These are phyloP conservation scores for Cyclotella baltica DNA, from an alignment of 108 stramenopile species.

Conservation along the genomic window DNA sequence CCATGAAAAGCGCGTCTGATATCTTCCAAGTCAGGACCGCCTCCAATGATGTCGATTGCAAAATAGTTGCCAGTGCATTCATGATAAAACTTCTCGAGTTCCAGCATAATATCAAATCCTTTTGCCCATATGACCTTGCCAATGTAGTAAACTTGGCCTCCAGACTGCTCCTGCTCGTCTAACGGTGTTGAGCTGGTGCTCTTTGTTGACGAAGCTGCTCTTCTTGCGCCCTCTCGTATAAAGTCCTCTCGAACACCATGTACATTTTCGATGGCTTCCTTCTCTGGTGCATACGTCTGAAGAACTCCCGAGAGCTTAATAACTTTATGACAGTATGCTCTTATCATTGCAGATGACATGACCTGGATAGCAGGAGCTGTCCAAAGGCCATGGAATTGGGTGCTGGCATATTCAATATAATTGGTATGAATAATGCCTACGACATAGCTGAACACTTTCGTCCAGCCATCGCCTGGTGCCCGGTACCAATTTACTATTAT, in stretches of 20 bases:
- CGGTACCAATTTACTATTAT: slow-evolving; percentile 82
- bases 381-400: slow-evolving; percentile 51
- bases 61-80: slow-evolving; percentile 72
- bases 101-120: slow-evolving; percentile 79
- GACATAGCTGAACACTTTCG: slow-evolving; percentile 81
- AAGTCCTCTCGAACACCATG: slow-evolving; percentile 88
- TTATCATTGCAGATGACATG: slow-evolving; percentile 82
- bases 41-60: slow-evolving; percentile 81
- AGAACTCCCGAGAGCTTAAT: slow-evolving; percentile 84
- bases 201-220: slow-evolving; percentile 13
- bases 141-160: slow-evolving; percentile 77
- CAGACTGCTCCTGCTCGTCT: slow-evolving; percentile 40
- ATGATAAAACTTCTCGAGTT: slow-evolving; percentile 76
- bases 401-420: slow-evolving; percentile 54
- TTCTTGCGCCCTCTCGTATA: slow-evolving; percentile 44
- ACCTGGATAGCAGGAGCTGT: slow-evolving; percentile 80
- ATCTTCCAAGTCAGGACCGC: slow-evolving; percentile 78
- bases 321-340: slow-evolving; percentile 92
- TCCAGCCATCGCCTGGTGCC: slow-evolving; percentile 89
- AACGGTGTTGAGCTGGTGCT: slow-evolving; percentile 11
- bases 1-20: slow-evolving; percentile 80
- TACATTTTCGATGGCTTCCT: slow-evolving; percentile 82
- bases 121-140: slow-evolving; percentile 91
- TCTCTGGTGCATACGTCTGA: slow-evolving; percentile 82
- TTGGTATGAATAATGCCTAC: slow-evolving; percentile 91